Evolutionary conservation across 1,284 basidiomycete genomes (phyloP), one percentile per base, ranked within the genome.

Genomic region (Heterobasidion irregulare): DNA sequence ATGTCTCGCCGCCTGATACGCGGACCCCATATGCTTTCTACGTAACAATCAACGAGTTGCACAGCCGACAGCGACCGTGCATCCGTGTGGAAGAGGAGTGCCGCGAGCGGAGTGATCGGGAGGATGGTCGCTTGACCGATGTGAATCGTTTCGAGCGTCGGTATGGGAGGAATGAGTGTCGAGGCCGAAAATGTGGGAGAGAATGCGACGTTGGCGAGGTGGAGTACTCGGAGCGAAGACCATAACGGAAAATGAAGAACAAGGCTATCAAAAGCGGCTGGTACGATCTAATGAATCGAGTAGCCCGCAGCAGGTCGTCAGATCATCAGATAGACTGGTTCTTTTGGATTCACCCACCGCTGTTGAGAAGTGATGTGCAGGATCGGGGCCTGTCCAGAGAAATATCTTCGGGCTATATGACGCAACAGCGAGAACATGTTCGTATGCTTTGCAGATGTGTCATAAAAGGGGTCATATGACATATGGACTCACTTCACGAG

Each of bases 1-100:
- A 78, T 59, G 59, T 78, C 74, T n/a, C 65, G 62, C 52, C 67
- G 59, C 13, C 75, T 67, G 44, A 76, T 59, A 46, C 73, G 69
- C 9, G 71, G 68, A 16, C 79, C 81, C 81, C 81, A 82, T 38
- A 83, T 83, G 56, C 79, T 79, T 50, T 73, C 75, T 32, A 69
- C 65, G 62, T 82, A 83, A 19, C 72, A 73, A 57, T 83, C 82
- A 7, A 80, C 74, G 6, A 83, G 68, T 41, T 70, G 66, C n/a
- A 83, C 62, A 35, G 61, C 53, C 54, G 64, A 60, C 15, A 82
- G 64, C 32, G 62, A 60, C 13, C 62, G 47, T 59, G 67, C 63
- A 13, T 55, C 60, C 6, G 61, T 64, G 32, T 61, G 59, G 53
- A 69, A 70, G 47, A 76, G 59, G 57, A 75, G 69, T 36, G 63